These are phyloP conservation scores for Cephaloascus fragrans DNA, from an alignment of 805 yeast species.

Conservation along the genomic window DNA sequence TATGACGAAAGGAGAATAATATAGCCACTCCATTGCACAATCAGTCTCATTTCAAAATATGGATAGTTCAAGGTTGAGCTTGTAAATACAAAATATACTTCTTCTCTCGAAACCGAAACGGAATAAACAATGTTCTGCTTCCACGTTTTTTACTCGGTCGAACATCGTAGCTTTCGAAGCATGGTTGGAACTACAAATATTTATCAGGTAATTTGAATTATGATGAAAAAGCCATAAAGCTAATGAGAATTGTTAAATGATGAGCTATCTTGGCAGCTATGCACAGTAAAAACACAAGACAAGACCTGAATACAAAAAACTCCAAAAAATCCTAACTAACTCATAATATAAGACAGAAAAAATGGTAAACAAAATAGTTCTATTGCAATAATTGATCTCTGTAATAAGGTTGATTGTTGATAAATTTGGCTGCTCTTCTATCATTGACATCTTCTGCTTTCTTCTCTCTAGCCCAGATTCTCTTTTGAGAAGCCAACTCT, in stretches of 20 bases:
- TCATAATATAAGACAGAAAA: constrained; percentile 1
- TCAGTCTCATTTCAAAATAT: not conserved
- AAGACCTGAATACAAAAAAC: too few species aligned
- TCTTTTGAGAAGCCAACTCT: constrained; percentile 32
- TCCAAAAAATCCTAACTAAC: too few species aligned
- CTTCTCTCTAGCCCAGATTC: constrained; percentile 50
- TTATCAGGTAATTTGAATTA: too few species aligned
- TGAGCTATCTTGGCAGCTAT: too few species aligned
- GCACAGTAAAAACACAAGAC: too few species aligned
- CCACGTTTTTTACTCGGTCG: too few species aligned
- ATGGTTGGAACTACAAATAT: too few species aligned
- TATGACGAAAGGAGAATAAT: constrained; percentile 21
- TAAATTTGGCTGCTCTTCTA: constrained; percentile 19
- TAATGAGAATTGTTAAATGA: too few species aligned
- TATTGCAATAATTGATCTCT: constrained; percentile 10
- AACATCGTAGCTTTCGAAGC: too few species aligned
- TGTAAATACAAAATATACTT: not conserved
- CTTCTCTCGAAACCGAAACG: not conserved
- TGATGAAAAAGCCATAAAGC: too few species aligned
- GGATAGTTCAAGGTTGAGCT: not conserved
- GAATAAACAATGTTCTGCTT: not conserved
- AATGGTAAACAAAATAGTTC: not conserved
- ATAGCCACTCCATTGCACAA: not conserved
- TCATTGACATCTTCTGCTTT: constrained; percentile 42
- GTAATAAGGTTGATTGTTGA: constrained; percentile 1